Evolutionary conservation across 2,329 filamentous ascomycete species (phyloP), one percentile per base, ranked within the genome.

Genomic region (Colletotrichum gloeosporioides): DNA sequence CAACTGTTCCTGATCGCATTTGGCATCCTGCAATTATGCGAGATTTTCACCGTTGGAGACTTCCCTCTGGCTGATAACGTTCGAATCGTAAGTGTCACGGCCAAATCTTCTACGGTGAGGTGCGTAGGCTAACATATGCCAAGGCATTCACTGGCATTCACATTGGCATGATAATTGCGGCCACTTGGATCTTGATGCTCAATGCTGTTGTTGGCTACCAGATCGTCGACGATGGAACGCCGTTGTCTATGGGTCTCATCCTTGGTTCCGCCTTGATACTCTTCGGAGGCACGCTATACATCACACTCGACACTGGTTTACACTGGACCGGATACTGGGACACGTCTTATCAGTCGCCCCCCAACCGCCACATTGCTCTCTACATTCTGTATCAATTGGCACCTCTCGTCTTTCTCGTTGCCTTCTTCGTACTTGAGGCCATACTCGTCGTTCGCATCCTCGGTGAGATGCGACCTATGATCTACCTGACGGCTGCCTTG

Each of bases 181-280:
- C 96, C 1, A 91, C 93, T 64, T 99, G 96, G 96, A 92, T 98
- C 39, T 90, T 99, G 6, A 92, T 99, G 86, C 90, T 99, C 79
- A 99, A 99, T 82, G 96, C 95, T 6, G 87, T 98, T 6, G 95
- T 99, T 62, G 97, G 97, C 62, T 99, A 95, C 84, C 97, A 99
- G 83, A 87, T 99, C 27, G 89, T 99, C 61, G 97, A 99, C 79
- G 97, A 99, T 80, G 97, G 97, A 64, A 99, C 97, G 1, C 90
- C 94, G 1, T 85, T 98, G 29, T 99, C 96, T 0, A 82, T 99
- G 16, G 94, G 91, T 8, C 89, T 99, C 6, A 92, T 98, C 69
- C 78, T 93, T 67, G 87, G 87, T 57, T 98, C 96, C 16, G 93
- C 94, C 1, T 85, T 89, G 13, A 87, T 92, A 16, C 87, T 99